These are phyloP conservation scores for Diplotaxis tenuifolia DNA, from an alignment of 345 rosid genomes.

Conservation along the genomic window DNA sequence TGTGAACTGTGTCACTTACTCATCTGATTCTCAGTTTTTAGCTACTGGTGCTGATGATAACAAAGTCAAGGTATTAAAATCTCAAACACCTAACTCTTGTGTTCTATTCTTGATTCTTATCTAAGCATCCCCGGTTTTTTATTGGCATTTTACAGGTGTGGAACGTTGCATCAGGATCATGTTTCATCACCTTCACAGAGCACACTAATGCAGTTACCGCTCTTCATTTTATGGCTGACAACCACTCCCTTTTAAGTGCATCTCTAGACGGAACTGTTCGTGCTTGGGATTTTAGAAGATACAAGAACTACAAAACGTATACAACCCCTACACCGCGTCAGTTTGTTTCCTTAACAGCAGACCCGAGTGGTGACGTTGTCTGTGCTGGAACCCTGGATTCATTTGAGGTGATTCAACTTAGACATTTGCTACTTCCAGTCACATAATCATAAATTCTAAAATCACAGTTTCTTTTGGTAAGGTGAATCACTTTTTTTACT, in stretches of 20 bases:
- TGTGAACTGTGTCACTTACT: slow-evolving; percentile 79
- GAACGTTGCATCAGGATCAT: slow-evolving; percentile 89
- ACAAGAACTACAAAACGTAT: slow-evolving; percentile 90
- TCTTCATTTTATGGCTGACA: slow-evolving; percentile 93
- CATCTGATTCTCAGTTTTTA: slow-evolving; percentile 87
- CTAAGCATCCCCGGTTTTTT: neutral
- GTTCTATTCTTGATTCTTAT: neutral
- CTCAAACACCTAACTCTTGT: neutral
- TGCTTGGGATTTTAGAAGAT: slow-evolving; percentile 96
- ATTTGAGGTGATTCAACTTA: slow-evolving; percentile 63
- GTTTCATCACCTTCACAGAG: slow-evolving; percentile 93
- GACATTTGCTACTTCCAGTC: neutral
- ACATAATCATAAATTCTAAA: neutral
- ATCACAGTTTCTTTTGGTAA: neutral
- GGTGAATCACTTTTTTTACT: slow-evolving; percentile 12
- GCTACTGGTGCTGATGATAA: slow-evolving; percentile 98
- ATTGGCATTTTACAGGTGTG: slow-evolving; percentile 59
- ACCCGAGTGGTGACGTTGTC: slow-evolving; percentile 89
- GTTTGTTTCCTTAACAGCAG: slow-evolving; percentile 93
- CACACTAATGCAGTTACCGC: slow-evolving; percentile 94
- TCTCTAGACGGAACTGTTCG: slow-evolving; percentile 98
- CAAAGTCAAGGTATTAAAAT: slow-evolving; percentile 46
- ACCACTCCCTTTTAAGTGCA: slow-evolving; percentile 82
- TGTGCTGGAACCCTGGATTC: slow-evolving; percentile 98
- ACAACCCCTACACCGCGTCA: slow-evolving; percentile 91